Conservation (phyloP, 2,329 filamentous ascomycete genomes). For the Epichloe coenophiala region DNA sequence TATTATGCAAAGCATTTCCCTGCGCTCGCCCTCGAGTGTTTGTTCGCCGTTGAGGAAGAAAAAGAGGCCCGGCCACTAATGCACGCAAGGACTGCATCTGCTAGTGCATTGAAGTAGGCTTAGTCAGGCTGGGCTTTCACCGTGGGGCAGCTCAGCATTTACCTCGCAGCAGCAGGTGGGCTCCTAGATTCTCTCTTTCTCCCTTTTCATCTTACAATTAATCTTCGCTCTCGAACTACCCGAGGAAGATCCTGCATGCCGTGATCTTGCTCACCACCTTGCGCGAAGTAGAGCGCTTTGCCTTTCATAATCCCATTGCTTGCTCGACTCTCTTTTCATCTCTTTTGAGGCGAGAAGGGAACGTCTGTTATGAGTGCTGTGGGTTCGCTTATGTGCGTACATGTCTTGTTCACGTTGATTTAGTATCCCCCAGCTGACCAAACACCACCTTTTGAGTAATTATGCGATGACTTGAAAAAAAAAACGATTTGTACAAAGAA, state of each 20-base stretch:
- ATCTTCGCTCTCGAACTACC: constrained; percentile 24
- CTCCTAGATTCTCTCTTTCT: constrained; percentile 12
- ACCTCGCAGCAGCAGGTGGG: neutral
- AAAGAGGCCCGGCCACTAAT: too few species aligned
- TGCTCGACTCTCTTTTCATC: constrained; percentile 22
- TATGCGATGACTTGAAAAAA: neutral
- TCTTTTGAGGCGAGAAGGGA: constrained; percentile 1
- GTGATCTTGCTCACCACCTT: constrained; percentile 29
- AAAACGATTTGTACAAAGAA: neutral
- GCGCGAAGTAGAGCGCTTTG: constrained; percentile 41
- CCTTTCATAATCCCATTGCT: constrained; percentile 49
- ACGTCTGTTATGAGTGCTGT: constrained; percentile 27
- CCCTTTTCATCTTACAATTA: constrained; percentile 35
- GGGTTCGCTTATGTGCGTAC: constrained; percentile 52
- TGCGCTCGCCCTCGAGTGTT: too few species aligned
- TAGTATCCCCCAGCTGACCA: neutral
- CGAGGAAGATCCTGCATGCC: constrained; percentile 16
- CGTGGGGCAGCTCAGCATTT: neutral
- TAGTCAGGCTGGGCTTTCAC: neutral
- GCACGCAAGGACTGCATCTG: neutral
- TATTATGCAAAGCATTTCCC: too few species aligned
- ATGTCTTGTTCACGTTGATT: constrained; percentile 16
- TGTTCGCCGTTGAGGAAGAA: too few species aligned
- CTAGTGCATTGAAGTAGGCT: neutral
- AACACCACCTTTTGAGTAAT: neutral